Percentiles rank a stretch among this genome's conserved stretches.
Conservation (phyloP, 345 rosid species). For the Abelmoschus esculentus region DNA sequence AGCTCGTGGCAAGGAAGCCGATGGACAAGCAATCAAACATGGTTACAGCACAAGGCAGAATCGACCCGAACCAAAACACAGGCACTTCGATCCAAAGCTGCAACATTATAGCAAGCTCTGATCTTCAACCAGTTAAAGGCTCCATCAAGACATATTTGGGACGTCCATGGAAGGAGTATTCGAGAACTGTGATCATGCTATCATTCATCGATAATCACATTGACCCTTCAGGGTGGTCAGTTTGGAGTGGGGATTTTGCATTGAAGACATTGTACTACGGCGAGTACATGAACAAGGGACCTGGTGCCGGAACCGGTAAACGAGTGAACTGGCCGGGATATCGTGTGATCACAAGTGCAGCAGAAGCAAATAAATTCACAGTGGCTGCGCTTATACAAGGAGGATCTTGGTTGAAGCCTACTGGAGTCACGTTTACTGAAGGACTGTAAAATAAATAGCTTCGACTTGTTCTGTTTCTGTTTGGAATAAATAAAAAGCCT, state of each 20-base stretch:
- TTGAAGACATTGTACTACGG: conserved; percentile 68
- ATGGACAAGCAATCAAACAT: conserved; percentile 53
- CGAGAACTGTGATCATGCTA: conserved; percentile 62
- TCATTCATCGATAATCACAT: conserved; percentile 52
- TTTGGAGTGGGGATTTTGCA: conserved; percentile 58
- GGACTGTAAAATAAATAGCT: conserved; percentile 25
- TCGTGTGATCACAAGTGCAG: conserved; percentile 37
- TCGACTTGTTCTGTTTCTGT: not conserved
- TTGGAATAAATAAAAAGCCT: not conserved
- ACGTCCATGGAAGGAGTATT: conserved; percentile 70
- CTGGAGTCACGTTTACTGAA: conserved; percentile 63
- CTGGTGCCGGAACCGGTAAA: conserved; percentile 51
- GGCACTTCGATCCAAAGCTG: conserved; percentile 79
- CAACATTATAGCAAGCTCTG: conserved; percentile 36
- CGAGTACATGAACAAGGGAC: conserved; percentile 19
- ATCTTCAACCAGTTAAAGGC: conserved; percentile 43
- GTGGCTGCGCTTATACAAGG: conserved; percentile 70
- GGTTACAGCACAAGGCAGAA: conserved; percentile 77
- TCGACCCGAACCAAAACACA: conserved; percentile 60
- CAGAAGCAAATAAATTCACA: conserved; percentile 61
- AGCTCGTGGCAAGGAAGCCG: conserved; percentile 56
- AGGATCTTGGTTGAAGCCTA: conserved; percentile 61
- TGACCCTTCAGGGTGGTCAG: conserved; percentile 74
- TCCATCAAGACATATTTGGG: conserved; percentile 59
- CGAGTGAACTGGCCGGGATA: conserved; percentile 68